Evolutionary conservation across 352 stramenopile species (phyloP).

Genomic region (Phytophthora ramorum): DNA sequence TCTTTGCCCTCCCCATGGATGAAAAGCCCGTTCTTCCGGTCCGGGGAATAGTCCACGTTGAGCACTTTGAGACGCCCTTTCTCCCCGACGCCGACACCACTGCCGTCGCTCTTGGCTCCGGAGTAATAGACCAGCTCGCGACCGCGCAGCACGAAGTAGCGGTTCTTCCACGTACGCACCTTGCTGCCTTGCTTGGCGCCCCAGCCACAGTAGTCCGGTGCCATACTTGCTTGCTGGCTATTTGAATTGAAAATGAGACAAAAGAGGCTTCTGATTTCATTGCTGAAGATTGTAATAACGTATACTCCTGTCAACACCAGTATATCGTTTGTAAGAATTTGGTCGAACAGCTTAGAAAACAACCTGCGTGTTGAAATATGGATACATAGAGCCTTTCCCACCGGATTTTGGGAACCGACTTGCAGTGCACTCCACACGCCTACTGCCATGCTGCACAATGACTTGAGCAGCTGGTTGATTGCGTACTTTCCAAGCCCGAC

Average conservation of each 20-base stretch:
- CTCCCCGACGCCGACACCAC: conserved; percentile 48
- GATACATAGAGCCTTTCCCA: conserved; percentile 11
- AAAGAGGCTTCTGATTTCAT: conserved; percentile 17
- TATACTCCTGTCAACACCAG: neutral
- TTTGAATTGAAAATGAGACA: conserved; percentile 18
- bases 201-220: conserved; percentile 60
- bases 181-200: conserved; percentile 79
- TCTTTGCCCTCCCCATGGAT: conserved; percentile 61
- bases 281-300: conserved; percentile 10
- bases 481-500: neutral
- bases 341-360: neutral
- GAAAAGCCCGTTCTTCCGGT: conserved; percentile 61
- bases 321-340: neutral
- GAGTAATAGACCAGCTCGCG: conserved; percentile 69
- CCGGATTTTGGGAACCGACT: neutral
- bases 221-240: neutral
- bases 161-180: conserved; percentile 74
- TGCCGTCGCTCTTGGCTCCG: conserved; percentile 41
- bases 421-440: neutral
- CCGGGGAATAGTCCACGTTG: conserved; percentile 57
- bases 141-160: conserved; percentile 73
- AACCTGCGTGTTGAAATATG: conserved; percentile 12
- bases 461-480: neutral
- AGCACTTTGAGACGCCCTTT: conserved; percentile 67
- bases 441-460: neutral